A percentile compares a stretch with the other conserved stretches of the same genome.
Conservation (phyloP, 139 green algal genomes). For the Ettlia oleoabundans region DNA sequence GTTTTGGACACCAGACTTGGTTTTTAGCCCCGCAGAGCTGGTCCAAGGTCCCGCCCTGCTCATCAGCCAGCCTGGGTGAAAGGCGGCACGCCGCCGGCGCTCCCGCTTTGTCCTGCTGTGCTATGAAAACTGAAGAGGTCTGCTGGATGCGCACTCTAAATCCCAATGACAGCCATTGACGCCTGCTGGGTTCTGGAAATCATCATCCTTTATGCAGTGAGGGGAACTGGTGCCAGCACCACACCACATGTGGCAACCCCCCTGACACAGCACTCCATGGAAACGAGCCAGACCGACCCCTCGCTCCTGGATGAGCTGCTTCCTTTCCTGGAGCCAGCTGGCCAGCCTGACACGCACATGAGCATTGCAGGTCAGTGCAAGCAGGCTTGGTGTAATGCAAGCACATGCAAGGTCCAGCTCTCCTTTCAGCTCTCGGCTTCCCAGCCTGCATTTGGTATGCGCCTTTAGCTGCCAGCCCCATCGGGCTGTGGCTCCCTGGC, state of each 20-base stretch:
- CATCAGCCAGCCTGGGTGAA: not conserved
- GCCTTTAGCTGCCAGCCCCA: too few species aligned
- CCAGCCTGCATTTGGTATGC: too few species aligned
- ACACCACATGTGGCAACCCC: not conserved
- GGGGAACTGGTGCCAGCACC: not conserved
- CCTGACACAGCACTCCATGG: not conserved
- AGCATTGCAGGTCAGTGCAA: not conserved
- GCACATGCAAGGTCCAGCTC: too few species aligned
- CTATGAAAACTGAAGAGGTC: not conserved
- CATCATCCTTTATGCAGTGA: too few species aligned
- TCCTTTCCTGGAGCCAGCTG: constrained; percentile 3
- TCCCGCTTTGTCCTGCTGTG: not conserved
- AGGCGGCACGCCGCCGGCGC: not conserved
- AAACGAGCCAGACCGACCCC: not conserved
- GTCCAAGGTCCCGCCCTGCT: not conserved
- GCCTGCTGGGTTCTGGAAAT: too few species aligned
- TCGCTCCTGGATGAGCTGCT: constrained; percentile 11
- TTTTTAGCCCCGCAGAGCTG: not conserved
- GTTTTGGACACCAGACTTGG: not conserved
- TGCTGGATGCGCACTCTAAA: too few species aligned
- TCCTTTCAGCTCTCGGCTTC: too few species aligned
- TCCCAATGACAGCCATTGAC: too few species aligned
- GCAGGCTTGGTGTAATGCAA: too few species aligned
- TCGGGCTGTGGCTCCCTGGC: too few species aligned
- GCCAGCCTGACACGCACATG: too few species aligned